Conservation (phyloP, 1,284 basidiomycete species). For the Cutaneotrichosporon daszewskae region DNA sequence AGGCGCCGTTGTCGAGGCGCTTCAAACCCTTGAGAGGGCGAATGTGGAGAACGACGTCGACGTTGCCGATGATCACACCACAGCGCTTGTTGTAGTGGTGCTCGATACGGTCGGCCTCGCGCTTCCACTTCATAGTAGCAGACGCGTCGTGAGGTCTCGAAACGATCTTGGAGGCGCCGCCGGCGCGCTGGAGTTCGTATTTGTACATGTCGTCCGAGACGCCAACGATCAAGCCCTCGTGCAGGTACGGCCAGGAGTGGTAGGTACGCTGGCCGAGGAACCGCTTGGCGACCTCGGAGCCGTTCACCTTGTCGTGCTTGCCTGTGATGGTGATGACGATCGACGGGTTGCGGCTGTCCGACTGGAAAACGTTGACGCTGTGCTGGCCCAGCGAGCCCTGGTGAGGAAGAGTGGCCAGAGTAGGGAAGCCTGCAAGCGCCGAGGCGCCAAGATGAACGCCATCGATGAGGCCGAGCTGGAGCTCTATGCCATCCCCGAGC, state of each 20-base stretch:
- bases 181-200: constrained; percentile 63
- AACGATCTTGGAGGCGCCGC: constrained; percentile 58
- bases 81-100: constrained; percentile 79
- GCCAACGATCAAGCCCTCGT: constrained; percentile 80
- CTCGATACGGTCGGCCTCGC: constrained; percentile 74
- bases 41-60: constrained; percentile 77
- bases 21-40: constrained; percentile 84
- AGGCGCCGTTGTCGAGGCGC: constrained; percentile 77
- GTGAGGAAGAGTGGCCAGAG: constrained; percentile 81
- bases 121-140: constrained; percentile 65
- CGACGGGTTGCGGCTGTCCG: constrained; percentile 82
- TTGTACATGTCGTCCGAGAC: constrained; percentile 84
- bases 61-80: constrained; percentile 75
- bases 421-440: constrained; percentile 93
- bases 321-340: constrained; percentile 85
- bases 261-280: constrained; percentile 75
- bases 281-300: constrained; percentile 66
- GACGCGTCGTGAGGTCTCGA: constrained; percentile 64
- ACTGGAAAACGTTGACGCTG: constrained; percentile 88
- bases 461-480: constrained; percentile 79
- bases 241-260: constrained; percentile 88
- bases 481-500: constrained; percentile 70
- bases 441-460: constrained; percentile 81
- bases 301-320: constrained; percentile 59
- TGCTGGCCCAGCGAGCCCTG: constrained; percentile 72